These are phyloP conservation scores for Chaetomium sp. DNA, from an alignment of 2,329 filamentous ascomycete species.

Conservation along the genomic window DNA sequence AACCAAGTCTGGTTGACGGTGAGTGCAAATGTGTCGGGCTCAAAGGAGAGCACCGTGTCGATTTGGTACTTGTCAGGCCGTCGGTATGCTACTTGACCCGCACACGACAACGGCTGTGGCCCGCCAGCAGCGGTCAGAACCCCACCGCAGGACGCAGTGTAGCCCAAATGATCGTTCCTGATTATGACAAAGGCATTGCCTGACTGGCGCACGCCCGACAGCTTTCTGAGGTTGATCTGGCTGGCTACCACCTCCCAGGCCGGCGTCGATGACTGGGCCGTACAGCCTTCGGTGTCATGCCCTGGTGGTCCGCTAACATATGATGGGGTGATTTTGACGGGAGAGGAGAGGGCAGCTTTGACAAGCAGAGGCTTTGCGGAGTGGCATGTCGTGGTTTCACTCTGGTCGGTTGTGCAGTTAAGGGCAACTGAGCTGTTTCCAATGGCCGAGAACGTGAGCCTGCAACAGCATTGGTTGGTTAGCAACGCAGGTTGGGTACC, in stretches of 20 bases:
- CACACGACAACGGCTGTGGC: constrained; percentile 9
- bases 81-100: constrained; percentile 10
- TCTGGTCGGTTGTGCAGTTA: constrained; percentile 13
- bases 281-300: constrained; percentile 32
- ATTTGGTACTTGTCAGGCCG: constrained; percentile 27
- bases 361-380: constrained; percentile 28
- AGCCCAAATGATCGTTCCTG: constrained; percentile 20
- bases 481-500: neutral
- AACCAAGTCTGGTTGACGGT: constrained; percentile 36
- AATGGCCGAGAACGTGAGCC: constrained; percentile 31
- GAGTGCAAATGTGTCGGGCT: constrained; percentile 25
- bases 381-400: constrained; percentile 15
- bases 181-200: constrained; percentile 26
- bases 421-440: constrained; percentile 30
- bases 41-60: constrained; percentile 26
- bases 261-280: constrained; percentile 25
- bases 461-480: constrained; percentile 2
- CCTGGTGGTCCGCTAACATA: constrained; percentile 33
- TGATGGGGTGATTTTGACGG: constrained; percentile 32
- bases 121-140: neutral
- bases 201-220: constrained; percentile 6
- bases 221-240: constrained; percentile 27
- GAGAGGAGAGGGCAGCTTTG: constrained; percentile 29
- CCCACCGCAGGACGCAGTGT: constrained; percentile 23
- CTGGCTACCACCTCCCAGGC: constrained; percentile 30